Evolutionary conservation across 2,329 filamentous ascomycete species (phyloP), one percentile per base, ranked within the genome.

Genomic region (Pseudogymnoascus sp.): DNA sequence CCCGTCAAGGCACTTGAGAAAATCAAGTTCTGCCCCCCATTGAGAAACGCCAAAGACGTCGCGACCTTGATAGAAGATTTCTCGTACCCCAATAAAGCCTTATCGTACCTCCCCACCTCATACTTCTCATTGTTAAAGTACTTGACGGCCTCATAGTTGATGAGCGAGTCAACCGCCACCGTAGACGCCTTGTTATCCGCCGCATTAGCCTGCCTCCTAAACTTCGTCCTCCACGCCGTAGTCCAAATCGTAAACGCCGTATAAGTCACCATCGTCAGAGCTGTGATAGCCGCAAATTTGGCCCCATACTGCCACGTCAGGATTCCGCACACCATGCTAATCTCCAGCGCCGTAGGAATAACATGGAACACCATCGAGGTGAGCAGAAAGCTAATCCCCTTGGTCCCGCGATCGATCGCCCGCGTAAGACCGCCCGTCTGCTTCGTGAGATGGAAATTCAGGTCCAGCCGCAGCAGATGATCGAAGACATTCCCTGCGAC

Each of bases 81-180:
- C 72, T 99, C 90, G 72, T 99, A 99, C 61, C 86, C 82, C 65
- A 85, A 81, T 21, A 99, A 77, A 0, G 94, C 91, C 67, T 86
- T 83, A 73, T 97, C 92, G 72, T 99, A 99, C 39, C 94, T 84
- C 30, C 82, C 81, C 41, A 96, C 90, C 75, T 99, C 94, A 65
- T 91, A 97, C 65, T 88, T 90, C 71, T 99, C 95, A 69, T 99
- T 99, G 77, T 99, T 99, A 77, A 97, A 99, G 76, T 97, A 96
- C 75, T 99, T 99, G 70, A 99, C 94, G 12, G 95, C 92, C 74
- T 99, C 94, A 70, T 96, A 99, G 76, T 99, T 99, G 78, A 99
- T 96, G 57, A 99, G 77, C 0, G 92, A 96, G 74, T 99, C 94
- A 1, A 97, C 92, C 0, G 92, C 92, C 6, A 97, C 90, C 0